Evolutionary conservation across 257 asterid genomes (phyloP), one percentile per base, ranked within the genome.

Genomic region (Scutellaria baicalensis): DNA sequence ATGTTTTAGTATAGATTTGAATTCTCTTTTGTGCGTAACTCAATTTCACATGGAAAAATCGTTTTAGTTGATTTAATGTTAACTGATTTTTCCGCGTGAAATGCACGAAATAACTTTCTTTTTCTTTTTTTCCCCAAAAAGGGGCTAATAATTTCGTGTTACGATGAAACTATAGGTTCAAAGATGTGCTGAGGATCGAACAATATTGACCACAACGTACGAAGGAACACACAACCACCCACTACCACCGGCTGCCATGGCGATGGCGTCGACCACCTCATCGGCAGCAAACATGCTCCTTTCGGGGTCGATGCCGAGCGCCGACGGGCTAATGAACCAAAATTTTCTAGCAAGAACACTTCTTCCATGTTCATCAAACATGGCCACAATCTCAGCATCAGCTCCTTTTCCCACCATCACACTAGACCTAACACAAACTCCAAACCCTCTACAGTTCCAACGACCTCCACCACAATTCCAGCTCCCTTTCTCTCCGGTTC

Each of bases 351-450:
- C 96, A 8, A 81, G 96, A 51, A 70, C 96, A 0, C 77, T 87
- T 3, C 85, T 93, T 6, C 97, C 96, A 9, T 82, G 83, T 72
- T 87, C 97, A 0, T 79, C 96, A 6, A 93, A 76, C 78, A 70
- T 93, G 87, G 99, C 99, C 0, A 89, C 99, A 3, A 91, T 93
- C 79, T 91, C 99, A 1, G 97, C 97, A 5, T 93, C 99, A 0
- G 96, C 99, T 3, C 99, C 99, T 2, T 91, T 93, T 67, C 97
- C 99, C 5, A 93, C 96, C 0, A 86, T 93, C 63, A 93, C 99
- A 7, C 84, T 93, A 17, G 99, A 93, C 83, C 97, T 93, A 21
- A 90, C 98, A 8, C 95, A 88, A 20, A 66, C 77, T 1, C 84
- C 96, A 1, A 88, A 80, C 59, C 81, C 88, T 0, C 21, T 86